Percentiles rank a stretch among this genome's conserved stretches.
Conservation (phyloP, 192 early-diverging fungal genomes). For the Funneliformis mosseae region DNA sequence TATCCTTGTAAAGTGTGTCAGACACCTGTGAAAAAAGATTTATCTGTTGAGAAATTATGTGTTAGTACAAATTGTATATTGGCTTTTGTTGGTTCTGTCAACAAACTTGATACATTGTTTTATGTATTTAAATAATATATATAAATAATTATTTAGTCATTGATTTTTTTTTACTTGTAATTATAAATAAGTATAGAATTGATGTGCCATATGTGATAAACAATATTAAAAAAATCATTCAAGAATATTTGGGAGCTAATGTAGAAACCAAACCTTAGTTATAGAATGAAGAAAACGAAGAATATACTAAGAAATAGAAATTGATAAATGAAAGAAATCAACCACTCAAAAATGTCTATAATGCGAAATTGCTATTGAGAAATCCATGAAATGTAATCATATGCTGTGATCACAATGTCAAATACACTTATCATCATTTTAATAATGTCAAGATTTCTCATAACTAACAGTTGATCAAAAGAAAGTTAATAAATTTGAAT, state of each 20-base stretch:
- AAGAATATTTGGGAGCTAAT: conserved; percentile 34
- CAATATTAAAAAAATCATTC: conserved; percentile 20
- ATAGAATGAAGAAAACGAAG: conserved; percentile 36
- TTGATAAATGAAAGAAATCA: conserved; percentile 34
- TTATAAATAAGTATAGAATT: conserved; percentile 31
- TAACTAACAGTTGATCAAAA: conserved; percentile 34
- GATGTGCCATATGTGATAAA: conserved; percentile 28
- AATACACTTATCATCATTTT: conserved; percentile 38
- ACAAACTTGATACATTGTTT: conserved; percentile 13
- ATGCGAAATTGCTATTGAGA: conserved; percentile 35
- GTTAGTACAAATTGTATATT: conserved; percentile 34
- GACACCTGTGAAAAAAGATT: conserved; percentile 34
- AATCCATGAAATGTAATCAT: conserved; percentile 42
- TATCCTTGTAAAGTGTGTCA: conserved; percentile 36
- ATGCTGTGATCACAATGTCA: conserved; percentile 39
- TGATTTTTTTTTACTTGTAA: neutral
- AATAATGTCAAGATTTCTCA: conserved; percentile 25
- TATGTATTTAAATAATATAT: neutral
- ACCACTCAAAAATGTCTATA: conserved; percentile 36
- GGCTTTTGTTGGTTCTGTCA: conserved; percentile 40
- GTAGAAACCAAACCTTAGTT: conserved; percentile 32
- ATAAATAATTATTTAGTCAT: too few species aligned
- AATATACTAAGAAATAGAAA: conserved; percentile 36
- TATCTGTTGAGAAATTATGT: conserved; percentile 35
- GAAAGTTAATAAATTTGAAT: conserved; percentile 20